Evolutionary conservation across 805 yeast genomes (phyloP).

Genomic region (Yarrowia deformans): DNA sequence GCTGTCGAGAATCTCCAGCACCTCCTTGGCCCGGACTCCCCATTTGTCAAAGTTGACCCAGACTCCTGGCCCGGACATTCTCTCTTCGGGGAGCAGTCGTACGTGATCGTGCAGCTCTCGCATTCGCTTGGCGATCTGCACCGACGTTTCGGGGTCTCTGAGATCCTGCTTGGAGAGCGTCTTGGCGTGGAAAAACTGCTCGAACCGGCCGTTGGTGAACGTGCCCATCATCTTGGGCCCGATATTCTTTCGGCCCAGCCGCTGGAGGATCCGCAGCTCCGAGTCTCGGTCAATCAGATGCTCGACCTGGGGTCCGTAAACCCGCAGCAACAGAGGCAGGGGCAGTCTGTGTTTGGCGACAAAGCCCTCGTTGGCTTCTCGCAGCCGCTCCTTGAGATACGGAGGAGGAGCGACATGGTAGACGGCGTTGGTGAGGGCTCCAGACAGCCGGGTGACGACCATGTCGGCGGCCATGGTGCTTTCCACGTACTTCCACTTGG

Average conservation of each 20-base stretch:
- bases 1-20: constrained; percentile 54
- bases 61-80: constrained; percentile 64
- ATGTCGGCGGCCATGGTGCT: constrained; percentile 55
- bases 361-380: constrained; percentile 41
- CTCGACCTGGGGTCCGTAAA: constrained; percentile 89
- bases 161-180: constrained; percentile 78
- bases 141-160: constrained; percentile 74
- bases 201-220: constrained; percentile 90
- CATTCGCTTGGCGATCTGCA: constrained; percentile 94
- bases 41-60: constrained; percentile 79
- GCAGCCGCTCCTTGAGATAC: constrained; percentile 50
- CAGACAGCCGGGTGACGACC: constrained; percentile 72
- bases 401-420: constrained; percentile 72
- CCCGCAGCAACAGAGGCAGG: constrained; percentile 74
- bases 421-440: constrained; percentile 92
- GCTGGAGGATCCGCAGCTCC: constrained; percentile 74
- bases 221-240: constrained; percentile 92
- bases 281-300: constrained; percentile 83
- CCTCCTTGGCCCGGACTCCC: constrained; percentile 58
- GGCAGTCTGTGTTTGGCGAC: constrained; percentile 48
- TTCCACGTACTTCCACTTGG: constrained; percentile 76
- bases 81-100: constrained; percentile 65
- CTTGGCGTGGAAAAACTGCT: constrained; percentile 85
- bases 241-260: constrained; percentile 76
- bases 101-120: constrained; percentile 88